A percentile compares a stretch with the other conserved stretches of the same genome.
Evolutionary conservation across 768 basidiomycete genomes (phyloP).

Genomic region (Psilocybe azurescens): DNA sequence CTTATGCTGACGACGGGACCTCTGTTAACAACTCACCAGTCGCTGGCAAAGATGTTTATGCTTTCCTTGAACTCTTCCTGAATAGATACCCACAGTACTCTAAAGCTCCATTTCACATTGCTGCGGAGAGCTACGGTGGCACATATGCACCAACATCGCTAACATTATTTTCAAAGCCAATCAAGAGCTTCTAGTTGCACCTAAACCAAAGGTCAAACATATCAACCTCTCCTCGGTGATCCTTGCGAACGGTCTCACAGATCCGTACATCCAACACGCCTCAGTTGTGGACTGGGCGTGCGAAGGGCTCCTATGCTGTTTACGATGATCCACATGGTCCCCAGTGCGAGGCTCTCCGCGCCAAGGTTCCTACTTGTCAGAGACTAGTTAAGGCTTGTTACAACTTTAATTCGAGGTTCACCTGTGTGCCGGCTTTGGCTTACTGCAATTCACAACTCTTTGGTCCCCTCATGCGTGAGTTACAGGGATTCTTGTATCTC

Average conservation of each 20-base stretch:
- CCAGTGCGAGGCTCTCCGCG: slow-evolving; percentile 64
- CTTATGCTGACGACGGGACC: slow-evolving; percentile 78
- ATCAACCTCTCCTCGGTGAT: slow-evolving; percentile 87
- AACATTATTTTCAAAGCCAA: slow-evolving; percentile 83
- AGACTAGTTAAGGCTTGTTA: slow-evolving; percentile 77
- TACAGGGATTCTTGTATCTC: neutral
- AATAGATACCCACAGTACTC: slow-evolving; percentile 78
- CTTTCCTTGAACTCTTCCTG: slow-evolving; percentile 83
- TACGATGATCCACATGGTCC: slow-evolving; percentile 73
- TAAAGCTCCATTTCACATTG: slow-evolving; percentile 73
- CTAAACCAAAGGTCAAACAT: slow-evolving; percentile 55
- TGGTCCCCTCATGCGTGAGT: slow-evolving; percentile 72
- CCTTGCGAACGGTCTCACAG: slow-evolving; percentile 88
- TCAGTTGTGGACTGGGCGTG: slow-evolving; percentile 82
- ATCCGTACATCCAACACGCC: slow-evolving; percentile 77
- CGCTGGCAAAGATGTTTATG: slow-evolving; percentile 90
- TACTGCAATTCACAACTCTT: slow-evolving; percentile 84
- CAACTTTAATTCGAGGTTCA: slow-evolving; percentile 57
- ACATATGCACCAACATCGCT: slow-evolving; percentile 85
- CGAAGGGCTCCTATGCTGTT: slow-evolving; percentile 80
- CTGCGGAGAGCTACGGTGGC: slow-evolving; percentile 81
- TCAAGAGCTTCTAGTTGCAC: slow-evolving; percentile 52
- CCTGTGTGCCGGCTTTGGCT: slow-evolving; percentile 73
- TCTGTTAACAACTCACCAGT: slow-evolving; percentile 81
- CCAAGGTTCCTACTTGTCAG: slow-evolving; percentile 78